These are phyloP conservation scores for Hypoxylon subgilvum DNA, from an alignment of 495 filamentous ascomycete species.

Conservation along the genomic window DNA sequence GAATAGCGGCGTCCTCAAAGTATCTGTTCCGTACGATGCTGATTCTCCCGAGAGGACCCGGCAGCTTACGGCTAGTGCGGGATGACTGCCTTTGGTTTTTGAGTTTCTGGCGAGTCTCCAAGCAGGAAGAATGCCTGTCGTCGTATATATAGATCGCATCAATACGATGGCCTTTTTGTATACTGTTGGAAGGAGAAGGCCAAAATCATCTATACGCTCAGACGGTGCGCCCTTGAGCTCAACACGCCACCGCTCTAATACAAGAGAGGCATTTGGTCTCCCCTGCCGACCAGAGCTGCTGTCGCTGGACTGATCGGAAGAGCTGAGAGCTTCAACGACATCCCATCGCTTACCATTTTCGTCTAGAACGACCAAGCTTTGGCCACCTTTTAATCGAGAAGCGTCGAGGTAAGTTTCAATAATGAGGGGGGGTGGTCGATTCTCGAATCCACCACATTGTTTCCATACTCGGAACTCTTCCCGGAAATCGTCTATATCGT, in stretches of 20 bases:
- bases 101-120: conserved; percentile 82
- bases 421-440: conserved; percentile 81
- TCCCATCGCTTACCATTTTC: conserved; percentile 91
- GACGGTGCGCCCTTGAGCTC: conserved; percentile 67
- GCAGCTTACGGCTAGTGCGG: conserved; percentile 76
- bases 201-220: conserved; percentile 67
- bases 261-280: conserved; percentile 65
- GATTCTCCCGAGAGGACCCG: conserved; percentile 69
- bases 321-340: conserved; percentile 79
- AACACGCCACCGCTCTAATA: conserved; percentile 89
- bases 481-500: conserved; percentile 84
- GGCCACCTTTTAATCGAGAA: conserved; percentile 77
- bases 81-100: conserved; percentile 66
- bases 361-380: conserved; percentile 85
- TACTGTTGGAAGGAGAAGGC: conserved; percentile 76
- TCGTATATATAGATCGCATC: conserved; percentile 89
- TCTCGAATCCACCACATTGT: conserved; percentile 73
- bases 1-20: conserved; percentile 73
- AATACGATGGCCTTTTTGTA: conserved; percentile 97
- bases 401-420: conserved; percentile 91
- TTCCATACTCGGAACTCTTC: conserved; percentile 83
- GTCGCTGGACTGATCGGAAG: conserved; percentile 63
- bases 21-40: conserved; percentile 62
- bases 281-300: conserved; percentile 52
- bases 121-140: conserved; percentile 80